Evolutionary conservation across 2,329 filamentous ascomycete species (phyloP), one percentile per base, ranked within the genome.

Genomic region (Xylaria sp.): DNA sequence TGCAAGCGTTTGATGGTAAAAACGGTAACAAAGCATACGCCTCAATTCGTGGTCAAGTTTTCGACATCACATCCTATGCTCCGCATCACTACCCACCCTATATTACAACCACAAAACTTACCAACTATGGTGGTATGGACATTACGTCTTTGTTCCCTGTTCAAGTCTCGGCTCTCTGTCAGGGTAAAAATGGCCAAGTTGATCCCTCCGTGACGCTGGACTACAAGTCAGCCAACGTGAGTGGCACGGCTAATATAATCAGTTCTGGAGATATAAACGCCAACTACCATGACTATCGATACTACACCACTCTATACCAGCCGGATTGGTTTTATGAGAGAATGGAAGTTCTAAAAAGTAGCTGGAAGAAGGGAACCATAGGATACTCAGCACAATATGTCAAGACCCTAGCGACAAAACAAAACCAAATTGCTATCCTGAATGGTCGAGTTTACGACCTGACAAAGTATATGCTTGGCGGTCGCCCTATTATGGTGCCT

Each of bases 251-350:
- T 22, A 87, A 82, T 25, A 82, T 92, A 27, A 86, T 93, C 77
- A 89, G 85, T 74, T 83, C 80, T 33, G 84, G 86, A 3, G 94
- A 98, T 75, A 71, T 84, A 25, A 97, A 97, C 75, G 83, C 89
- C 25, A 82, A 87, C 69, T 99, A 96, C 77, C 96, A 99, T 76
- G 96, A 99, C 77, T 99, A 99, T 87, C 89, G 96, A 66, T 89
- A 86, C 76, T 94, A 88, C 76, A 93, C 87, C 38, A 93, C 94
- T 71, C 92, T 97, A 76, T 90, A 87, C 57, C 90, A 94, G 11
- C 89, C 90, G 1, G 93, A 97, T 76, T 99, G 96, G 96, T 98
- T 95, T 81, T 90, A 86, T 64, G 93, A 99, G 81, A 90, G 94
- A 78, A 93, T 97, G 86, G 85, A 89, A 36, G 88, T 89, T 77